Evolutionary conservation across 805 yeast genomes (phyloP), one percentile per base, ranked within the genome.

Genomic region (Barnettozyma populi): DNA sequence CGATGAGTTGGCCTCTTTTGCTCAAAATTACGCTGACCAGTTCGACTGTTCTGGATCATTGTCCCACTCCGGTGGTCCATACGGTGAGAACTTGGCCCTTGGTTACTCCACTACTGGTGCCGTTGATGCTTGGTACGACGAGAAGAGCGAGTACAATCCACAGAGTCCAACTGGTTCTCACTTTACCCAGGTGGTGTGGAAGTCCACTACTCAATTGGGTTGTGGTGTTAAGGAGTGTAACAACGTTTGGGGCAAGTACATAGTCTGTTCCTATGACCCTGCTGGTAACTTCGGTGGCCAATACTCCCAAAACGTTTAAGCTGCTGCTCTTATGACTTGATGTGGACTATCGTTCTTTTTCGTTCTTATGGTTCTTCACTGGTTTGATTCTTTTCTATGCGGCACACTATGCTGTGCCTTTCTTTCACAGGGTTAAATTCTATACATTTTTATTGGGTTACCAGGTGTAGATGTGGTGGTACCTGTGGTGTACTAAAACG

Each of bases 171-270:
- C 67, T 11, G 79, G 90, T 39, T 92, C 92, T 42, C 96, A 88
- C 66, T 88, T 86, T 71, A 86, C 95, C 27, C 95, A 86, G 66
- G 76, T 88, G 49, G 81, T 88, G 46, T 88, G 96, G 96, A 79
- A 77, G 59, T 62, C 71, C 19, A 72, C 89, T 43, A 74, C 83
- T 32, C 65, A 78, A 61, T 56, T 88, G 14, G 96, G 96, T 38
- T 88, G 96, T 72, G 95, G 84, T 45, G 69, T 72, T 64, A 81
- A 79, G 60, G 63, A 73, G 54, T 86, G 96, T 69, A 64, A 76
- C 47, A 57, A 65, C 43, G 68, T 70, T 60, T 70, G 74, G 78
- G 79, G 80, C 46, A 68, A 71, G 55, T 87, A 86, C 68, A 71
- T 84, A 47, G 77, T 86, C 52, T 89, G 96, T 66, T 79, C 83